Conservation (phyloP, 192 early-diverging fungal genomes). For the Rhizophagus sp. region DNA sequence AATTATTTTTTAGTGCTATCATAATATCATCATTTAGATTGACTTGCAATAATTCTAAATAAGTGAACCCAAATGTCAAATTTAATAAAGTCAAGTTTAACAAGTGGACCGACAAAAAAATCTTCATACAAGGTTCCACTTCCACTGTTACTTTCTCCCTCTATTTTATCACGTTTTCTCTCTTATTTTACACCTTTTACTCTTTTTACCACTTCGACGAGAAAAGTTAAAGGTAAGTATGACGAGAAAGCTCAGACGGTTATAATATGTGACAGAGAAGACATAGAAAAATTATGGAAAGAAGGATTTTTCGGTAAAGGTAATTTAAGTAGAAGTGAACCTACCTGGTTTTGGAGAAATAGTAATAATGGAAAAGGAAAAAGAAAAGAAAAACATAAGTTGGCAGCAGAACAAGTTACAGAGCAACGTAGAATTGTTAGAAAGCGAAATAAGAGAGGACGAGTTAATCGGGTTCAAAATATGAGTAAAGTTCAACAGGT, state of each 20-base stretch:
- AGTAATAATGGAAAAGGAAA: not conserved
- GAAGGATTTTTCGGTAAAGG: constrained; percentile 78
- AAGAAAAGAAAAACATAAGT: not conserved
- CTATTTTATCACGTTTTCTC: not conserved
- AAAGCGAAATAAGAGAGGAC: not conserved
- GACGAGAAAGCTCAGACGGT: constrained; percentile 31
- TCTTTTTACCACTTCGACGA: not conserved
- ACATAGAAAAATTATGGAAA: constrained; percentile 52
- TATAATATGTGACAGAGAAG: constrained; percentile 33
- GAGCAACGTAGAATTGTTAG: not conserved
- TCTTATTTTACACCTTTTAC: not conserved
- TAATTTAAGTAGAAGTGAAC: constrained; percentile 73
- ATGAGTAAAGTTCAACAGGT: not conserved
- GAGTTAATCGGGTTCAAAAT: not conserved
- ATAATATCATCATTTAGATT: no score
- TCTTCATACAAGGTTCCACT: not conserved
- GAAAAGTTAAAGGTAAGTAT: constrained; percentile 20
- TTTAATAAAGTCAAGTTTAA: not conserved
- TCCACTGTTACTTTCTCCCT: not conserved
- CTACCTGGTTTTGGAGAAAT: constrained; percentile 65
- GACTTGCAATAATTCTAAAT: no score
- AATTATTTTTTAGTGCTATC: no score
- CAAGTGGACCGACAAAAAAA: not conserved
- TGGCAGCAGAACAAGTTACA: constrained; percentile 5
- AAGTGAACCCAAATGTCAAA: not conserved